Base-by-base conservation (phyloP, 1,284 basidiomycete genomes). In the Malassezia caprae region DNA sequence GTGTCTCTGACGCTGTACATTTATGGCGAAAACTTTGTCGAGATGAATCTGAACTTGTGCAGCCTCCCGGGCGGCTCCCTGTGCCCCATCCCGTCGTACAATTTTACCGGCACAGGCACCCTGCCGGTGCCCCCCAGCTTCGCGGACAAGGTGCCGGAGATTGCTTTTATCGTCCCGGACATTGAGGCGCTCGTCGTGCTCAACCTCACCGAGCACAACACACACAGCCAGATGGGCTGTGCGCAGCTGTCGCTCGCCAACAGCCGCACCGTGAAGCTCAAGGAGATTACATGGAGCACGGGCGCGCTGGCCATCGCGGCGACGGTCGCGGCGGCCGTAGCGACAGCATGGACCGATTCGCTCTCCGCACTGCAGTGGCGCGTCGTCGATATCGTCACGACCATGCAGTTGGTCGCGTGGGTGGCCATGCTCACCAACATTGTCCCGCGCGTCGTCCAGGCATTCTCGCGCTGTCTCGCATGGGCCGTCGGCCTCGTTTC, bases 171-270 rank as follows among this genome's bases (percentile, higher is more conserved):
- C 21, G 85, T 98, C 23, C 93, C 93, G 8, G 86, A 96, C 74
- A 80, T 96, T 13, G 90, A 96, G 74, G 90, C 87, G 1, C 89
- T 84, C 62, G 90, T 84, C 0, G 86, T 88, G 60, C 78, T 98
- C 48, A 82, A 84, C 8, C 80, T 96, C 23, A 81, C 79, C 0
- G 83, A 88, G 59, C 34, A 34, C 7, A 1, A 8, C 8, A 79
- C 82, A 34, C 77, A 78, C 44, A 85, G 85, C 1, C 82, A 83
- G 42, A 87, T 85, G 42, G 88, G 89, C 0, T 98, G 91, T 66
- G 80, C 96, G 3, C 89, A 93, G 75, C 83, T 89, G 8, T 93
- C 90, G 0, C 78, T 96, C 4, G 84, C 87, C 19, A 98, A 96
- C 71, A 90, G 91, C 10, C 85, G 84, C 82, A 87, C 88, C 1